Conservation (phyloP, 192 early-diverging fungal genomes). For the Coemansia sp. region DNA sequence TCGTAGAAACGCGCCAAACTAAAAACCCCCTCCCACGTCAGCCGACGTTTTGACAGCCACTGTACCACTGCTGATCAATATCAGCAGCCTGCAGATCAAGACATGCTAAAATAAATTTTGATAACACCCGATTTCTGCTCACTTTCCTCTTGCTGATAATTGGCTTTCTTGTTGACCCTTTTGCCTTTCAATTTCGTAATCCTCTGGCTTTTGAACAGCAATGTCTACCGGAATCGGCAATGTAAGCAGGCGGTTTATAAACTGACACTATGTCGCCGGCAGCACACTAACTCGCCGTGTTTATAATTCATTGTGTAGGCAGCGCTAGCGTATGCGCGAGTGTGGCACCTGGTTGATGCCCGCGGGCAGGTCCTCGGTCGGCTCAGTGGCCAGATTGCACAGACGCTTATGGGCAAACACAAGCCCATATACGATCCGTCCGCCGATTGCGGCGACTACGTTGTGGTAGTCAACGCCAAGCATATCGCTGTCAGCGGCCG, state of each 20-base stretch:
- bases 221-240: constrained; percentile 56
- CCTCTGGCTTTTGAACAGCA: not conserved
- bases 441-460: constrained; percentile 92
- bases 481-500: constrained; percentile 78
- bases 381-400: constrained; percentile 78
- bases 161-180: not conserved
- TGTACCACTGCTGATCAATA: not conserved
- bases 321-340: constrained; percentile 78
- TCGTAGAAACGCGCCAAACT: constrained; percentile 5
- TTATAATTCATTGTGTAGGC: constrained; percentile 55
- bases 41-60: not conserved
- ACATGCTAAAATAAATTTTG: not conserved
- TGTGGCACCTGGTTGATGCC: constrained; percentile 93
- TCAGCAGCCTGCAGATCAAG: constrained; percentile 5
- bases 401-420: constrained; percentile 94
- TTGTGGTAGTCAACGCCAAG: constrained; percentile 91
- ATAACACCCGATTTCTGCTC: not conserved
- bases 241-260: constrained; percentile 23
- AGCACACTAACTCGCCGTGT: not conserved
- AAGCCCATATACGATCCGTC: constrained; percentile 91
- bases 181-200: not conserved
- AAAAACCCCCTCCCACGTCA: not conserved
- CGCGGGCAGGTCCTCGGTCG: constrained; percentile 84
- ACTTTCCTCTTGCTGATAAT: not conserved
- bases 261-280: not conserved